Evolutionary conservation across 2,329 filamentous ascomycete genomes (phyloP).

Genomic region (Aspergillus piperis): DNA sequence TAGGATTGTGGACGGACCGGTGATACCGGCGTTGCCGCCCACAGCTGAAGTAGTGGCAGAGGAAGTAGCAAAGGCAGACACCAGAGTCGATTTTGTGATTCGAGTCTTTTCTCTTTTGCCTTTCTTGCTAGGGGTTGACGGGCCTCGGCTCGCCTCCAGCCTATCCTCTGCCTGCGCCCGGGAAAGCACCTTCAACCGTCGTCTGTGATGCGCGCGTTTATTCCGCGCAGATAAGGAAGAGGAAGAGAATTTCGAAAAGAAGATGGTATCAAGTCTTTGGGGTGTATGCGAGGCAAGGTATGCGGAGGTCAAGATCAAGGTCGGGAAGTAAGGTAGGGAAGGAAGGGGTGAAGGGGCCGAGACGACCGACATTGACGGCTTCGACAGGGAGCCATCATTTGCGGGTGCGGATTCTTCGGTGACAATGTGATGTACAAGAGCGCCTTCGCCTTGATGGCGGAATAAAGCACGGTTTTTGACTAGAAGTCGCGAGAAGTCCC

Average conservation of each 20-base stretch:
- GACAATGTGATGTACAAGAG: slow-evolving; percentile 45
- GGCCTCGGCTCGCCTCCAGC: slow-evolving; percentile 28
- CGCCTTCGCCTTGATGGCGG: slow-evolving; percentile 47
- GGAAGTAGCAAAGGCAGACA: slow-evolving; percentile 42
- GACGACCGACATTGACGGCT: slow-evolving; percentile 24
- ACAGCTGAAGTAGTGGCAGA: slow-evolving; percentile 39
- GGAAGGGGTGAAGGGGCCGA: slow-evolving; percentile 36
- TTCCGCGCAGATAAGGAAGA: slow-evolving; percentile 45
- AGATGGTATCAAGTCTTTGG: slow-evolving; percentile 50
- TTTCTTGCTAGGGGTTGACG: slow-evolving; percentile 36
- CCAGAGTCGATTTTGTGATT: slow-evolving; percentile 45
- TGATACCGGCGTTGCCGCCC: slow-evolving; percentile 33
- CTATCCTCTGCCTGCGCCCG: slow-evolving; percentile 40
- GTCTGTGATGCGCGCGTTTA: slow-evolving; percentile 47
- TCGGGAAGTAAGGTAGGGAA: slow-evolving; percentile 49
- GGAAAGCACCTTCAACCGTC: slow-evolving; percentile 44
- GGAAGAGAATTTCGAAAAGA: slow-evolving; percentile 53
- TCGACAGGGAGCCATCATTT: slow-evolving; percentile 16
- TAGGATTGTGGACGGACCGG: slow-evolving; percentile 42
- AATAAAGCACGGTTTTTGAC: slow-evolving; percentile 52
- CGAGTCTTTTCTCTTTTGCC: slow-evolving; percentile 40
- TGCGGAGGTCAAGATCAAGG: slow-evolving; percentile 49
- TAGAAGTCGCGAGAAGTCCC: slow-evolving; percentile 82
- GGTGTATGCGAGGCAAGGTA: slow-evolving; percentile 52
- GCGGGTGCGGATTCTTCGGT: slow-evolving; percentile 30